Conservation (phyloP, 805 yeast genomes). For the Schizosaccharomyces pombe region DNA sequence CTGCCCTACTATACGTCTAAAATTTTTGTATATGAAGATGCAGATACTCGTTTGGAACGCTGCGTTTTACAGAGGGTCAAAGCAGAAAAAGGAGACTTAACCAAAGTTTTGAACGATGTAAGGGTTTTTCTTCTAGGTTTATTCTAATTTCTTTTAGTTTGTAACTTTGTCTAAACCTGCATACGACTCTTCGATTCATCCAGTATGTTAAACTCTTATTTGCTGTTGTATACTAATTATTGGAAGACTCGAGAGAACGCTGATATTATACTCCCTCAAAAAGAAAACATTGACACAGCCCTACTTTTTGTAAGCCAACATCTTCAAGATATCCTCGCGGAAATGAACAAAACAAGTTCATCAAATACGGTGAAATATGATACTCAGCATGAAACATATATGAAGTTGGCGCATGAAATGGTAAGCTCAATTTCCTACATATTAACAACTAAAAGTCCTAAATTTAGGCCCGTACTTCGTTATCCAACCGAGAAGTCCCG, state of each 20-base stretch:
- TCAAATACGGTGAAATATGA: neutral
- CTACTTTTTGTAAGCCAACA: neutral
- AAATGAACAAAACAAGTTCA: neutral
- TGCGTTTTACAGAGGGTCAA: neutral
- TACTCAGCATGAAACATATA: neutral
- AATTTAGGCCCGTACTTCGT: conserved; percentile 33
- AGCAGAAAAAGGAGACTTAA: neutral
- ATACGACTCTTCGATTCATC: neutral
- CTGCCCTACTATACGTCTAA: neutral
- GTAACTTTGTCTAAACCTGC: neutral
- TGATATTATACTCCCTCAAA: neutral
- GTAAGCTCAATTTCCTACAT: neutral
- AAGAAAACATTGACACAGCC: neutral
- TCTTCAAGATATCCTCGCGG: neutral
- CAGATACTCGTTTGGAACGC: neutral
- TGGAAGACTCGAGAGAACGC: neutral
- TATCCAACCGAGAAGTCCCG: conserved; percentile 52
- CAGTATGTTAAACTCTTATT: neutral
- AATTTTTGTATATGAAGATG: neutral
- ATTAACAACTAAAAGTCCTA: neutral
- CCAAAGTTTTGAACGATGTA: neutral
- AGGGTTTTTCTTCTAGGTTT: neutral
- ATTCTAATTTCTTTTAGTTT: neutral
- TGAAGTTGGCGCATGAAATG: neutral
- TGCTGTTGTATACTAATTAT: neutral